Evolutionary conservation across 2,329 filamentous ascomycete species (phyloP), one percentile per base, ranked within the genome.

Genomic region (Diaporthe aspalathi): DNA sequence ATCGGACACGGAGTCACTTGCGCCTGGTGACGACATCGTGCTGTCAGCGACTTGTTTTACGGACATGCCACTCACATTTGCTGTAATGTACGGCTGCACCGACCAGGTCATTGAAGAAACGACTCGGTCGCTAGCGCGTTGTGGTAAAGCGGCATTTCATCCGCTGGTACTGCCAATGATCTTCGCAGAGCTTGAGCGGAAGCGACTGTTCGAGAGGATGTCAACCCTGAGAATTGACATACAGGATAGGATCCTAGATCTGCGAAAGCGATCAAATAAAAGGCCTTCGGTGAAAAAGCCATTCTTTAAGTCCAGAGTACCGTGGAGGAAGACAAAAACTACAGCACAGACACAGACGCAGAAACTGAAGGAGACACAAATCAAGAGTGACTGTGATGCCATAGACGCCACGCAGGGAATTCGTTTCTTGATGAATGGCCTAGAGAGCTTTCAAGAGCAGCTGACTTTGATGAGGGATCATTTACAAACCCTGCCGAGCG

Each of bases 11-110:
- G 17, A 22, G 22, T 74, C 74, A 1, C 72, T 71, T 0, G 9
- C 7, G 12, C 6, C 7, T 12, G 35, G 9, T 20, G 22, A 8
- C 16, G 38, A 6, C 12, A 67, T 76, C 4, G 62, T 75, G 3
- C n/a, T 77, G n/a, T 76, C 76, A 11, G 29, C 73, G 1, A 77
- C 76, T 0, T 72, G 63, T 63, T 76, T 77, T 56, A 65, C 49
- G 12, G 17, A 74, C 1, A 71, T 65, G 24, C 67, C 73, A 2
- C 22, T 70, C 12, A 74, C 66, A 14, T 70, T 74, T n/a, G 73
- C 71, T 1, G 73, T 75, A 22, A 67, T 73, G 27, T 77, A 77
- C 54, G 76, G 75, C 9, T 76, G 73, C 43, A 74, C 74, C 2
- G 9, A 50, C 5, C 20, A 67, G 1, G 16, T 24, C 6, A 70